Evolutionary conservation across 2,329 filamentous ascomycete genomes (phyloP).

Genomic region (Didymella arachidicola): DNA sequence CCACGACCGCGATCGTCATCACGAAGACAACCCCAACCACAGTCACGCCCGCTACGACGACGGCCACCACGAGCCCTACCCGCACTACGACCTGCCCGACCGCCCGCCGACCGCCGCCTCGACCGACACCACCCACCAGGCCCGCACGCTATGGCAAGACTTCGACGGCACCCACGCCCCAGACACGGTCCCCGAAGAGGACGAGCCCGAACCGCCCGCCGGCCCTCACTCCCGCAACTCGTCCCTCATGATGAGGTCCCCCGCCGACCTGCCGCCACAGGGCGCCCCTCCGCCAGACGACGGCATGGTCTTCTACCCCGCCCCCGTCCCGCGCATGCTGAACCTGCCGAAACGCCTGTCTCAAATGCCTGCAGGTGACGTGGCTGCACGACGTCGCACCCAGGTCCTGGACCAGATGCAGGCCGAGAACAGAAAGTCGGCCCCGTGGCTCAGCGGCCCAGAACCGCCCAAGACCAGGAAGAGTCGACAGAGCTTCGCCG

Average conservation of each 20-base stretch:
- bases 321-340: conserved; percentile 90
- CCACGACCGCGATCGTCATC: conserved; percentile 7
- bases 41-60: conserved; percentile 11
- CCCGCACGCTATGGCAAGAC: conserved; percentile 73
- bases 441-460: conserved; percentile 34
- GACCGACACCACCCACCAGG: conserved; percentile 69
- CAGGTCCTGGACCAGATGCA: conserved; percentile 74
- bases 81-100: conserved; percentile 46
- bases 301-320: conserved; percentile 93
- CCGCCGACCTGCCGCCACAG: conserved; percentile 30
- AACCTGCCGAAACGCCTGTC: conserved; percentile 91
- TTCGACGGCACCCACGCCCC: conserved; percentile 83
- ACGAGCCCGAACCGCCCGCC: conserved; percentile 33
- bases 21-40: background rate
- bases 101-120: conserved; percentile 64
- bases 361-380: conserved; percentile 69
- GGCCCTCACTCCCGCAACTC: conserved; percentile 38
- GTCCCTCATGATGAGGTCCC: conserved; percentile 57
- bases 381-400: conserved; percentile 74
- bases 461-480: conserved; percentile 34
- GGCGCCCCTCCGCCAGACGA: conserved; percentile 68
- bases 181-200: conserved; percentile 52
- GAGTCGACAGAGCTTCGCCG: conserved; percentile 56
- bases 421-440: conserved; percentile 61
- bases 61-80: conserved; percentile 8